A percentile compares a stretch with the other conserved stretches of the same genome.
These are phyloP conservation scores for Salix koriyanagi DNA, from an alignment of 345 rosid genomes.

Conservation along the genomic window DNA sequence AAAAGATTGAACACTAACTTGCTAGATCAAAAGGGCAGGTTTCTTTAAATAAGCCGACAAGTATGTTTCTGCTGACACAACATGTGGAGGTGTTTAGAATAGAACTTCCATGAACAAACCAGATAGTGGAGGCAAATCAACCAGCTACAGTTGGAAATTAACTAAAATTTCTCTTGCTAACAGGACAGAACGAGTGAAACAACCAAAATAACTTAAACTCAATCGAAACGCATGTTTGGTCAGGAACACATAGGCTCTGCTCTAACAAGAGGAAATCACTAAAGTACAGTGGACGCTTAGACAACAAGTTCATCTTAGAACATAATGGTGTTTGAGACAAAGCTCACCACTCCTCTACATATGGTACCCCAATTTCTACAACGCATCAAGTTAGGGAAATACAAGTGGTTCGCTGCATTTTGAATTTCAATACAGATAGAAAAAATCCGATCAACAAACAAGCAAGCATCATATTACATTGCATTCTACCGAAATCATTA, in stretches of 20 bases:
- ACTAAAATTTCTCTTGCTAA: neutral
- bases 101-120: too few relatives aligned
- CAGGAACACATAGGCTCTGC: neutral
- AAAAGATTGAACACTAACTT: neutral
- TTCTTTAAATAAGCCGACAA: neutral
- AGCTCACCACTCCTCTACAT: neutral
- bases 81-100: neutral
- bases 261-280: neutral
- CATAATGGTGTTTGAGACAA: neutral
- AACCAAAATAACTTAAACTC: neutral
- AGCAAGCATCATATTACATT: neutral
- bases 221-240: neutral
- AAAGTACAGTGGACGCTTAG: neutral
- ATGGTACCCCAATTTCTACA: neutral
- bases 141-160: neutral
- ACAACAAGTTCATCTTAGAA: neutral
- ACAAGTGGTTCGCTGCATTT: neutral
- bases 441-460: neutral
- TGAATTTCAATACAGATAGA: neutral
- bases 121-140: neutral
- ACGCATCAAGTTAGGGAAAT: neutral
- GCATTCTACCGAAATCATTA: neutral
- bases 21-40: neutral
- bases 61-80: neutral
- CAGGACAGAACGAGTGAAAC: neutral